Base-by-base conservation (phyloP, 495 filamentous ascomycete species). In the Aspergillus avenaceus region DNA sequence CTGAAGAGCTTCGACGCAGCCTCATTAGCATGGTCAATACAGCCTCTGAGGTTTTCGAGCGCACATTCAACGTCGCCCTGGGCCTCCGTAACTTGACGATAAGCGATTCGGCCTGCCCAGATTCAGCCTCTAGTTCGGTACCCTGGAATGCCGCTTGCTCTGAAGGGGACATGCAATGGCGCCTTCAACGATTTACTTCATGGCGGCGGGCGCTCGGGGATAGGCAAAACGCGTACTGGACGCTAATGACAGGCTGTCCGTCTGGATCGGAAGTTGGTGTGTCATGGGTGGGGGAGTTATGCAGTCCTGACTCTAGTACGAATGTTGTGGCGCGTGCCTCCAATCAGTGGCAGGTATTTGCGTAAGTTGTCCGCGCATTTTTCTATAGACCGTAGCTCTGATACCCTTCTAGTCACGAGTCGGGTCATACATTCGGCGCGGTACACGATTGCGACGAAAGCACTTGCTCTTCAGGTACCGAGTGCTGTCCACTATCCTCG, bases 291-390 rank as follows among this genome's bases (percentile, higher is more conserved):
- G 90, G 91, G 19, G 85, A 90, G 57, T 75, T 90, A 21, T 96
- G 91, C 63, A 75, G 84, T 23, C 61, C 71, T 18, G 80, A 87
- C 61, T 83, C 79, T 13, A 81, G 86, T 24, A 83, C 88, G 21
- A 95, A 95, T 66, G 88, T 97, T 9, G 89, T 97, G 14, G 84
- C 86, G 11, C 80, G 80, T 26, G 91, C 90, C 1, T 13, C 22
- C 7, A 86, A 79, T 13, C 88, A 95, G 60, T 97, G 91, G 91
- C 87, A 95, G 64, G 88, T 96, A 45, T 88, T 96, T 71, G 91
- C 91, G 47, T 66, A 52, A 43, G 63, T 53, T 0, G 3, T 31
- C 26, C 8, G 25, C 1, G 28, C 8, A 18, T 1, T 31, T 0
- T 19, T 2, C 21, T 45, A 8, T n/a, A 14, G 13, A 42, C 19